A percentile compares a stretch with the other conserved stretches of the same genome.
Conservation (phyloP, 495 filamentous ascomycete genomes). For the Margaritispora aquatica region DNA sequence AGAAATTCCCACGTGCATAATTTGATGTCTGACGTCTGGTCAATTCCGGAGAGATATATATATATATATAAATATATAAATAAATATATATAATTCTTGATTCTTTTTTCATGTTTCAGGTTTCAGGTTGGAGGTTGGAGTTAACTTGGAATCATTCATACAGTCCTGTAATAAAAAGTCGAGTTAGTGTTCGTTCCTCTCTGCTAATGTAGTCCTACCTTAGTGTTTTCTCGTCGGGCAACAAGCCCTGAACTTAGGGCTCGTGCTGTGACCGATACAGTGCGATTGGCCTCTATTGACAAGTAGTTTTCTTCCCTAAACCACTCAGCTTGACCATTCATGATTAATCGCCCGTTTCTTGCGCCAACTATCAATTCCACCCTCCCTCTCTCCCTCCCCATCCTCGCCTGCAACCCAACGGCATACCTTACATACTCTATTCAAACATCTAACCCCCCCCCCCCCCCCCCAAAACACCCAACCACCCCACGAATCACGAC, state of each 20-base stretch:
- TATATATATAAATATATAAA: too few species aligned
- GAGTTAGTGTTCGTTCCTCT: background rate
- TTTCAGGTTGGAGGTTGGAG: background rate
- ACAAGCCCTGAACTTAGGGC: background rate
- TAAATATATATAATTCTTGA: too few species aligned
- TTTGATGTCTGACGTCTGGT: background rate
- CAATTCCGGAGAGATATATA: too few species aligned
- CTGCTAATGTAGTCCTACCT: background rate
- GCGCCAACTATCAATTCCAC: background rate
- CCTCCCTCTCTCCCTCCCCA: background rate
- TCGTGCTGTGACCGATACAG: background rate
- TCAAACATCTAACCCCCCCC: background rate
- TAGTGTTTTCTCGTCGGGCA: too few species aligned
- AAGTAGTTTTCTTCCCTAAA: too few species aligned
- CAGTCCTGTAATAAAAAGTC: too few species aligned
- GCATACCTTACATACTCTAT: background rate
- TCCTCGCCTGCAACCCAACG: background rate
- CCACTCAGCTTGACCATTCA: too few species aligned
- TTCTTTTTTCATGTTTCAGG: too few species aligned
- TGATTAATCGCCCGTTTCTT: background rate
- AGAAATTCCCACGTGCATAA: too few species aligned
- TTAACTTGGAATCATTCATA: too few species aligned
- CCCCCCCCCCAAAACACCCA: background rate
- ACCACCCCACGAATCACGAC: background rate
- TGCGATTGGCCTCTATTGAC: conserved; percentile 4